These are phyloP conservation scores for Colletotrichum orbiculare DNA, from an alignment of 2,329 filamentous ascomycete genomes.

Conservation along the genomic window DNA sequence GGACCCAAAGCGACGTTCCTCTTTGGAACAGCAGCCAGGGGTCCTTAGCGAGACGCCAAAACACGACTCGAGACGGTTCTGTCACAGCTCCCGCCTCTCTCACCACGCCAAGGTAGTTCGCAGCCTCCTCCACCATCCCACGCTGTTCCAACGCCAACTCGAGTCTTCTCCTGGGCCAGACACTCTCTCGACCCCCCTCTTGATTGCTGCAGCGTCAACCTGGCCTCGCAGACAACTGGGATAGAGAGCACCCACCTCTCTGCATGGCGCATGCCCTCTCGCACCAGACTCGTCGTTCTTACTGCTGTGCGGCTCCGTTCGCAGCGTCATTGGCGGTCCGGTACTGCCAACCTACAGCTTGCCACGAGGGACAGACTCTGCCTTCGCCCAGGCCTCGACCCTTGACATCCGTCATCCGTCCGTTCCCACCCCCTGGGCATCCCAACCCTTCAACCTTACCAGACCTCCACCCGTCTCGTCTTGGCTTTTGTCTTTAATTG, in stretches of 20 bases:
- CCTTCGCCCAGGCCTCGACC: constrained; percentile 28
- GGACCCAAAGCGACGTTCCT: constrained; percentile 23
- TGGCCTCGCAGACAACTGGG: constrained; percentile 11
- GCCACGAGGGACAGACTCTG: too few relatives aligned
- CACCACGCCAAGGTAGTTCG: constrained; percentile 12
- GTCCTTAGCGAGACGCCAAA: constrained; percentile 47
- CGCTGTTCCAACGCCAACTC: neutral
- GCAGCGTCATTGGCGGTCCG: constrained; percentile 15
- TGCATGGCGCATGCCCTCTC: neutral
- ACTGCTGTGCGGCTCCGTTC: constrained; percentile 19
- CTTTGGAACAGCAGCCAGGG: constrained; percentile 29
- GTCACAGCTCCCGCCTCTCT: constrained; percentile 50
- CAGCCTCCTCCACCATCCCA: constrained; percentile 14
- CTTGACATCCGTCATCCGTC: constrained; percentile 25
- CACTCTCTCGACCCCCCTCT: neutral
- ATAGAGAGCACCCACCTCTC: neutral
- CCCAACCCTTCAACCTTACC: constrained; percentile 17
- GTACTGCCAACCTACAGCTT: neutral
- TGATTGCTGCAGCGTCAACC: constrained; percentile 1
- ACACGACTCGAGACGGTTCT: constrained; percentile 63
- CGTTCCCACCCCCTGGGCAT: constrained; percentile 26
- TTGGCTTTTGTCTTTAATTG: constrained; percentile 37
- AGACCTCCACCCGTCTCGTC: constrained; percentile 34
- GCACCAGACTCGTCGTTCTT: constrained; percentile 4
- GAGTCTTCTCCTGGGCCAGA: too few relatives aligned